Evolutionary conservation across 139 green algal species (phyloP).

Genomic region (Coelastrella sp.): DNA sequence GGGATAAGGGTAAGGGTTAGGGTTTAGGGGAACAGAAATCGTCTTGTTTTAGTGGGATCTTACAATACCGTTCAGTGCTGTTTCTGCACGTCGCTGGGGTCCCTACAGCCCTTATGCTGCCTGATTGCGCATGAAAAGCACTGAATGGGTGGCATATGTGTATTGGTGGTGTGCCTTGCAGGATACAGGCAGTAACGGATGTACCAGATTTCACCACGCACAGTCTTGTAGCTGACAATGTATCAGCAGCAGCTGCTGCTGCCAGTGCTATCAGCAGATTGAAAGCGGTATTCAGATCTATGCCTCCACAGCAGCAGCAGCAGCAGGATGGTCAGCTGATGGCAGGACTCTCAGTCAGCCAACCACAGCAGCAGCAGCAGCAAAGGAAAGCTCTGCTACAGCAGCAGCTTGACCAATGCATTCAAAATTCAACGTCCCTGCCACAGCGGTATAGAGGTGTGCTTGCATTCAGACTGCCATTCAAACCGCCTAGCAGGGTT

Average conservation of each 20-base stretch:
- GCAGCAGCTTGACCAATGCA: not conserved
- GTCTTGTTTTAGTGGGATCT: too few species aligned
- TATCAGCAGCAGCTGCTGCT: conserved; percentile 33
- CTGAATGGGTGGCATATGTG: too few species aligned
- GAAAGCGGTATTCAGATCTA: not conserved
- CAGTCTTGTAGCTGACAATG: not conserved
- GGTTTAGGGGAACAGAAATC: too few species aligned
- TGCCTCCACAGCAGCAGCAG: not conserved
- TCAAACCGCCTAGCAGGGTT: conserved; percentile 50
- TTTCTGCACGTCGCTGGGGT: too few species aligned
- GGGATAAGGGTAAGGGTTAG: too few species aligned
- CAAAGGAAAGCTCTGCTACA: not conserved
- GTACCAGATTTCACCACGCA: conserved; percentile 43
- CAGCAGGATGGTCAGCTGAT: not conserved
- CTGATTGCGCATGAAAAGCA: too few species aligned
- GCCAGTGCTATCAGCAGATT: not conserved
- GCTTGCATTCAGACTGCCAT: conserved; percentile 41
- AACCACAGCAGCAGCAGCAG: conserved; percentile 27
- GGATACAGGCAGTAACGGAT: conserved; percentile 50
- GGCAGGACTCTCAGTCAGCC: not conserved
- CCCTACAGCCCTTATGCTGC: too few species aligned
- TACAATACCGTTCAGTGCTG: too few species aligned
- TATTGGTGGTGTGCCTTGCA: not conserved
- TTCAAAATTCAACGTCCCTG: not conserved
- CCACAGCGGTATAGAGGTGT: conserved; percentile 40